Evolutionary conservation across 2,329 filamentous ascomycete species (phyloP), one percentile per base, ranked within the genome.

Genomic region (Lachnellula willkommii): DNA sequence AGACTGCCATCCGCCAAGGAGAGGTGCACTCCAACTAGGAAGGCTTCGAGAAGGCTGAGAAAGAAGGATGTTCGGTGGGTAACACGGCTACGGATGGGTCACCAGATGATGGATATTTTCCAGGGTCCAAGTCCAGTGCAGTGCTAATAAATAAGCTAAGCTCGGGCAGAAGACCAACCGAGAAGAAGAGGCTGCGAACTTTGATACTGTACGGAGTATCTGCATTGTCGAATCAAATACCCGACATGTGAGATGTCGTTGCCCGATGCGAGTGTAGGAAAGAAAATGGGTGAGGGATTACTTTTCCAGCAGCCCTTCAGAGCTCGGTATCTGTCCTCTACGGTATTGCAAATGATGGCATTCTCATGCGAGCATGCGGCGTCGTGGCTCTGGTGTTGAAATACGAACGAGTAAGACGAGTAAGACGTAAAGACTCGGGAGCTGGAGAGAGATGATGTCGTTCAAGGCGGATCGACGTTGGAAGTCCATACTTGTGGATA

Each of bases 381-480:
- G 53, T 55, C 52, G 56, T 54, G 48, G 50, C 42, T 24, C 40
- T 39, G 58, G 9, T n/a, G 15, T 40, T 8, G 28, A 40, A 14
- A 40, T 40, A 40, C 37, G 37, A 40, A 40, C 14, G 14, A n/a
- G 28, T 32, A 32, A 9, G 28, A 28, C 9, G 9, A 39, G 40
- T 49, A 24, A 40, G 35, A 50, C 52, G 55, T 50, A 50, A 50
- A 53, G 47, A 53, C 40, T 22, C 40, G 45, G 36, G 15, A 42
- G 36, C 40, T 22, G 24, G 45, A 32, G 15, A 28, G 52, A 50
- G 12, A 60, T 60, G 60, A 62, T 62, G 58, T 60, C 58, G 57
- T 55, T 43, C 49, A 39, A 57, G 54, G 47, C 42, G 47, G 58
- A 62, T 62, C 54, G 48, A 40, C 60, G 48, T 40, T 9, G 12